Conservation (phyloP, 306 rosid species). For the Dalbergia cultrata region DNA sequence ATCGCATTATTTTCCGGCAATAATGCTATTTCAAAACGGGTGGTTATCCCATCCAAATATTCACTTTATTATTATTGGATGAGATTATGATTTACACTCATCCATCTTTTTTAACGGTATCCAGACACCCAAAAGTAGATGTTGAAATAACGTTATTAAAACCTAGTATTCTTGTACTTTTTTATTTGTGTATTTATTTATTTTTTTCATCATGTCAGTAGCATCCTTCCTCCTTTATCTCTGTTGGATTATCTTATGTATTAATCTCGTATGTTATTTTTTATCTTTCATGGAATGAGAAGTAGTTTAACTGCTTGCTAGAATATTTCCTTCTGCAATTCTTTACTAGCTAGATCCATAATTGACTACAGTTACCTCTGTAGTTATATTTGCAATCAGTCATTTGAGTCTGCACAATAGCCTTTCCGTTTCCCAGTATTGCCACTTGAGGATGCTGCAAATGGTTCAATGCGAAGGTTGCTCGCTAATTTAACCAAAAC, state of each 20-base stretch:
- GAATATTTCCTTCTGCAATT: slow-evolving; percentile 5
- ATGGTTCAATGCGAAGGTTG: not conserved
- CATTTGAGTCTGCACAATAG: not conserved
- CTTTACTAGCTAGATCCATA: not conserved
- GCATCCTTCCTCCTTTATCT: not conserved
- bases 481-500: not conserved
- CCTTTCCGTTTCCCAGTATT: not conserved
- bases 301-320: not conserved
- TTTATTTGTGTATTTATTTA: no score
- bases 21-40: no score
- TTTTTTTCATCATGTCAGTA: not conserved
- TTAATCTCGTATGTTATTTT: not conserved
- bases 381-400: not conserved
- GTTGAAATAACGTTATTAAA: no score
- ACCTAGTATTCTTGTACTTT: no score
- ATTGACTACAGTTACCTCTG: not conserved
- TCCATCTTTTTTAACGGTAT: no score
- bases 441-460: not conserved
- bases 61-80: no score
- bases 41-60: no score
- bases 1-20: no score
- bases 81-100: no score
- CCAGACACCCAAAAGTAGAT: no score
- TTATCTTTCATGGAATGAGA: slow-evolving; percentile 7
- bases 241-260: slow-evolving; percentile 1